A percentile compares a stretch with the other conserved stretches of the same genome.
phyloP scores from a whole-genome alignment of 345 rosid species.

The Syzygium jambos region DNA sequence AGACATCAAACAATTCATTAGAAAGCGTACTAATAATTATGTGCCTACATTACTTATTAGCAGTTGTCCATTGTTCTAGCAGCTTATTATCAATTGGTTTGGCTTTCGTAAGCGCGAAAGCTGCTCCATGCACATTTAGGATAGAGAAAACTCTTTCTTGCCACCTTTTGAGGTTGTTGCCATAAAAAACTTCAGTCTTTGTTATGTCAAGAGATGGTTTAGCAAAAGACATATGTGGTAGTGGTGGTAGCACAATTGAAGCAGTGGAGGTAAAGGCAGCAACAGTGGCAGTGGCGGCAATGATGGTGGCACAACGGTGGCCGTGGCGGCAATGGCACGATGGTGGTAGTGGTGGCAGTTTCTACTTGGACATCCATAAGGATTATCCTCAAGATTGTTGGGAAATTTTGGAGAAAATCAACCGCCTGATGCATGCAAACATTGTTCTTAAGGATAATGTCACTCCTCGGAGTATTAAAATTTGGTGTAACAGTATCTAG shows the following conservation, averaged over 20 bases:
- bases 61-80: not conserved
- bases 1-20: not conserved
- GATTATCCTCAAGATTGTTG: not conserved
- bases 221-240: not conserved
- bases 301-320: not conserved
- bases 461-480: not conserved
- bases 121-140: not conserved
- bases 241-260: not conserved
- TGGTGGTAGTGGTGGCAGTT: not conserved
- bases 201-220: not conserved
- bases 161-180: not conserved
- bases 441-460: not conserved
- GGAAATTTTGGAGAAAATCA: not conserved
- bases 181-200: not conserved
- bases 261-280: not conserved
- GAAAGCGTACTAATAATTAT: not conserved
- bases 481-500: not conserved
- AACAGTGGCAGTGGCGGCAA: not conserved
- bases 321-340: not conserved
- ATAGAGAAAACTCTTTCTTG: not conserved
- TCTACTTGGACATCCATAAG: not conserved
- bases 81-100: not conserved
- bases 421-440: not conserved
- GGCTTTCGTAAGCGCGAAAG: not conserved
- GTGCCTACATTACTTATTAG: not conserved